phyloP scores from a whole-genome alignment of 257 asterid species.

The Primulina tabacum region DNA sequence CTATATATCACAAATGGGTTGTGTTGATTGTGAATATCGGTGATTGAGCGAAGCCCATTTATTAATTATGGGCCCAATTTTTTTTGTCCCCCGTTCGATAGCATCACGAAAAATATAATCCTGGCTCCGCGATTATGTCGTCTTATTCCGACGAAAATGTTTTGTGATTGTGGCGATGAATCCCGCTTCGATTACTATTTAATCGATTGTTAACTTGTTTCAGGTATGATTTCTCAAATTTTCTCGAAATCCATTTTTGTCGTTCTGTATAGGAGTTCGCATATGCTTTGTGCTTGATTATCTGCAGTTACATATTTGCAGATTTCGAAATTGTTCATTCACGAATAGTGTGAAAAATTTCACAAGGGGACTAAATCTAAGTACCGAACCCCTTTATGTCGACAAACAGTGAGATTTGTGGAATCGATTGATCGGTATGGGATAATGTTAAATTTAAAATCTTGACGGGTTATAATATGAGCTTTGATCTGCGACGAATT shows the following conservation, averaged over 20 bases:
- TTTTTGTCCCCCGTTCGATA: too few species aligned
- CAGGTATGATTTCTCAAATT: background rate
- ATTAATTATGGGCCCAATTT: background rate
- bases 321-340: background rate
- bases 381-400: background rate
- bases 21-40: too few species aligned
- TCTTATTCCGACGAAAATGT: background rate
- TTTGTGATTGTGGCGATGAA: background rate
- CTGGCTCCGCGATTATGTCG: background rate
- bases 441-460: background rate
- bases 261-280: background rate
- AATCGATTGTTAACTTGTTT: background rate
- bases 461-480: background rate
- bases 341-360: background rate
- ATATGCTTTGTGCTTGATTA: background rate
- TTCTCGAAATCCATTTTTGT: background rate
- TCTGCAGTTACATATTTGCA: background rate
- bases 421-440: background rate
- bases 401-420: background rate
- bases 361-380: background rate
- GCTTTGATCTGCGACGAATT: background rate
- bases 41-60: too few species aligned
- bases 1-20: too few species aligned
- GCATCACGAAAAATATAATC: background rate
- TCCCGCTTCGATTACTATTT: background rate